Evolutionary conservation across 176 grass and related monocot genomes (phyloP).

Genomic region (Bolboschoenus planiculmis): DNA sequence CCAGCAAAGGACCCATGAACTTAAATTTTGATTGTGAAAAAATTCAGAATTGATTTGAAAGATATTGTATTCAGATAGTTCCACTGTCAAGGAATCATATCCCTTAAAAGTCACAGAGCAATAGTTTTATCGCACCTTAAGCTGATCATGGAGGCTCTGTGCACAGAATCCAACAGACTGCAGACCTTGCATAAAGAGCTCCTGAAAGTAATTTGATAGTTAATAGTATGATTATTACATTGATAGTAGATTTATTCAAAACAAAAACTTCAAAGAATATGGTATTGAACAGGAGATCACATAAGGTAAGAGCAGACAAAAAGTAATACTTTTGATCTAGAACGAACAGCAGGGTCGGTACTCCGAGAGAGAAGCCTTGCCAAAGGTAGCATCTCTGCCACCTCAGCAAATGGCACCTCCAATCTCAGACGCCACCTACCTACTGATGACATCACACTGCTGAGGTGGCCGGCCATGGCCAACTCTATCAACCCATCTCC

Average conservation of each 20-base stretch:
- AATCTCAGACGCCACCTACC: conserved; percentile 94
- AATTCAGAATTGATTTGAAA: not conserved
- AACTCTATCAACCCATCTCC: conserved; percentile 64
- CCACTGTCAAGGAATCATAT: not conserved
- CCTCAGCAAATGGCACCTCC: conserved; percentile 92
- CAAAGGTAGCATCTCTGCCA: conserved; percentile 98
- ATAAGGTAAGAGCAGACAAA: conserved; percentile 15
- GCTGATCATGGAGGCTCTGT: conserved; percentile 80
- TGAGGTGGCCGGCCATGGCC: conserved; percentile 93
- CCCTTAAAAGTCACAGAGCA: conserved; percentile 6
- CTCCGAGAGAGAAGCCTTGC: conserved; percentile 94
- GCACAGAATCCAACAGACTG: conserved; percentile 85
- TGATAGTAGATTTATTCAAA: not conserved
- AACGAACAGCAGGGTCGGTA: conserved; percentile 89
- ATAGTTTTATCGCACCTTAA: conserved; percentile 54
- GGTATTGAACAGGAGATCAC: not conserved
- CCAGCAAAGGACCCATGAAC: not conserved
- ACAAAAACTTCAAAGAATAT: not conserved
- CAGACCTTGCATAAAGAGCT: conserved; percentile 91
- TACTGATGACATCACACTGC: conserved; percentile 91
- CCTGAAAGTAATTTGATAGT: conserved; percentile 53
- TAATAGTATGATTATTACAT: conserved; percentile 5
- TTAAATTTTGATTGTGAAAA: conserved; percentile 9
- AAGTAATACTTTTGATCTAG: conserved; percentile 74
- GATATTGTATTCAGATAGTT: not conserved